Evolutionary conservation across 2,329 filamentous ascomycete species (phyloP), one percentile per base, ranked within the genome.

Genomic region (Pyrenochaeta sp.): DNA sequence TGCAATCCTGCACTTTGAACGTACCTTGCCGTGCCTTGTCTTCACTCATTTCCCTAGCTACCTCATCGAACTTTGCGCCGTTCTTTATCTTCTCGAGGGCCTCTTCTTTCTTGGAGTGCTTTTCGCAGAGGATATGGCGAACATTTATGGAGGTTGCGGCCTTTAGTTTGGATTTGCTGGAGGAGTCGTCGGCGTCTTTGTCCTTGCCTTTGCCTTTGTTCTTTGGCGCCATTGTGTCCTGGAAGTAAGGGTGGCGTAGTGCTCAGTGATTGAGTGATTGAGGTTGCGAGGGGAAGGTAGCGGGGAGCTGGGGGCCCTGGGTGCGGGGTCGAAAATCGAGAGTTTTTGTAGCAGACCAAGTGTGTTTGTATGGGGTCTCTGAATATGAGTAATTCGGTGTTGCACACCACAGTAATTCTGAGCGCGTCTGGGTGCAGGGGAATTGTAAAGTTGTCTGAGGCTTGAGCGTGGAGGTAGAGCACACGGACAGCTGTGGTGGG

Each of bases 81-180:
- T 81, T 84, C 33, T 82, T 82, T 45, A 93, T 75, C 76, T 91
- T 89, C 51, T 83, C 83, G 14, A 92, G 73, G 0, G 90, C 90
- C 70, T 91, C 87, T 69, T 92, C 89, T 70, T 91, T 92, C 74
- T 88, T 91, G n/a, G 80, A 77, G 70, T 91, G 87, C 70, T 93
- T 93, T 71, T 88, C 87, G 66, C 90, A 92, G 78, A 90, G 75
- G 54, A 92, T 91, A 74, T 92, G 90, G 35, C 90, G 84, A 46
- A 75, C 88, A 68, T 91, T 90, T 77, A 92, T 90, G 53, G 81
- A 82, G 66, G 88, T 86, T 0, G 87, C 87, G 20, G 85, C 78
- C 68, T 88, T 89, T 60, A 84, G 75, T 63, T 83, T 39, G 36
- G 36, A 23, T 39, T 39, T 39, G 36, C 36, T 83, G 56, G 60